These are phyloP conservation scores for Epithele typhae DNA, from an alignment of 768 basidiomycete species.

Conservation along the genomic window DNA sequence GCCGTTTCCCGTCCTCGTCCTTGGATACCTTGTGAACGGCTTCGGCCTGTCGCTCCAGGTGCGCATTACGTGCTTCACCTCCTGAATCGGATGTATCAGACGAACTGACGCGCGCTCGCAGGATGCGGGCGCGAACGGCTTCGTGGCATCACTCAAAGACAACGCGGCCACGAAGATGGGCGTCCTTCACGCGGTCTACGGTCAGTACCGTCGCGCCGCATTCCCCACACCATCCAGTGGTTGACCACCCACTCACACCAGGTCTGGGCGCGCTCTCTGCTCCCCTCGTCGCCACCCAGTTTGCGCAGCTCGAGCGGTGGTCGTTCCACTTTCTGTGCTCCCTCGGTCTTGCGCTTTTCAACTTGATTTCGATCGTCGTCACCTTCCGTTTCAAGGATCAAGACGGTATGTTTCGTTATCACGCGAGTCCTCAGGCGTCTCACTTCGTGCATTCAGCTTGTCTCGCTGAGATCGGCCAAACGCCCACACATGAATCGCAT, in stretches of 20 bases:
- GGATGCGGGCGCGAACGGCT: conserved; percentile 74
- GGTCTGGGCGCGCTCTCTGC: conserved; percentile 63
- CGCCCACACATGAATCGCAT: conserved; percentile 29
- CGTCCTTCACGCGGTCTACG: conserved; percentile 62
- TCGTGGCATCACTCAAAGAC: conserved; percentile 54
- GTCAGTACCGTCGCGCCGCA: too few species aligned
- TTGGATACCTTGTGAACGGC: conserved; percentile 44
- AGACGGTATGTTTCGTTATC: conserved; percentile 51
- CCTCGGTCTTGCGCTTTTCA: conserved; percentile 58
- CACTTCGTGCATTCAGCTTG: conserved; percentile 43
- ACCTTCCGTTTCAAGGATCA: conserved; percentile 71
- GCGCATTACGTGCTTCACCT: neutral
- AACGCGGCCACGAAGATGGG: conserved; percentile 65
- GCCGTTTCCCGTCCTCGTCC: conserved; percentile 60
- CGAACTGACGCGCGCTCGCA: too few species aligned
- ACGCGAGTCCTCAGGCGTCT: neutral
- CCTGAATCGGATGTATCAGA: neutral
- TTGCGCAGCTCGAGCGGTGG: conserved; percentile 62
- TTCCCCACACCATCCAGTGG: too few species aligned
- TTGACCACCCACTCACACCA: conserved; percentile 19
- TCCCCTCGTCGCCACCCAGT: conserved; percentile 80
- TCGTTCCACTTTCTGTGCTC: conserved; percentile 76
- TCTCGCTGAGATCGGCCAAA: conserved; percentile 49
- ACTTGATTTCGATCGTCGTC: conserved; percentile 43
- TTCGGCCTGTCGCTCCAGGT: conserved; percentile 47